phyloP scores from a whole-genome alignment of 2,329 filamentous ascomycete species.

The Mariannaea sp. region DNA sequence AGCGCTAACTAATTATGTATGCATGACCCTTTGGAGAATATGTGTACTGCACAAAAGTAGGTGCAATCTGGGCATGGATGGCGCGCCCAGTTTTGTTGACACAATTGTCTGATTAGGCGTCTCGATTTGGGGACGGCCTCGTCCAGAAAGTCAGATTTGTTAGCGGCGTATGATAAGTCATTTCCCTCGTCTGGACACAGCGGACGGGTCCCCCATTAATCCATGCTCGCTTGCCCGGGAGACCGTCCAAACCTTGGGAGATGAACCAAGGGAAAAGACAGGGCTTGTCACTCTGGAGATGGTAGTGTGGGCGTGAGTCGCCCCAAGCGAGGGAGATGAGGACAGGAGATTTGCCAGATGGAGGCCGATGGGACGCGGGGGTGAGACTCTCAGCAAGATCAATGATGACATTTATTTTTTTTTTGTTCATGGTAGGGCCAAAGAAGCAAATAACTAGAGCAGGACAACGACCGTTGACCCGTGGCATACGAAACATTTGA shows the following conservation, averaged over 20 bases:
- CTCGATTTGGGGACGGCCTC: conserved; percentile 16
- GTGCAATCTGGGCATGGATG: conserved; percentile 22
- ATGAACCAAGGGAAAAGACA: neutral
- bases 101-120: conserved; percentile 34
- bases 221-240: conserved; percentile 13
- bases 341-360: neutral
- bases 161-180: conserved; percentile 32
- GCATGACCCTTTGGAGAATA: conserved; percentile 10
- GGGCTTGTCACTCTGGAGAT: conserved; percentile 23
- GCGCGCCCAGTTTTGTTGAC: conserved; percentile 17
- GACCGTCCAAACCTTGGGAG: conserved; percentile 1
- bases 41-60: no score
- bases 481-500: conserved; percentile 13
- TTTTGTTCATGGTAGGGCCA: no score
- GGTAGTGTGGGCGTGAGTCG: conserved; percentile 14
- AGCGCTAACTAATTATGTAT: no score
- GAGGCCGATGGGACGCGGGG: conserved; percentile 10
- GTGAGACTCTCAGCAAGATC: conserved; percentile 28
- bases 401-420: conserved; percentile 28
- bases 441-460: conserved; percentile 14
- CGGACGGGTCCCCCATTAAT: neutral
- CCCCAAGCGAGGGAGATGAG: neutral
- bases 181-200: neutral
- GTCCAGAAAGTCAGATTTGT: conserved; percentile 5
- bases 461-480: conserved; percentile 4